Evolutionary conservation across 1,284 basidiomycete genomes (phyloP).

Genomic region (Malassezia yamatoensis): DNA sequence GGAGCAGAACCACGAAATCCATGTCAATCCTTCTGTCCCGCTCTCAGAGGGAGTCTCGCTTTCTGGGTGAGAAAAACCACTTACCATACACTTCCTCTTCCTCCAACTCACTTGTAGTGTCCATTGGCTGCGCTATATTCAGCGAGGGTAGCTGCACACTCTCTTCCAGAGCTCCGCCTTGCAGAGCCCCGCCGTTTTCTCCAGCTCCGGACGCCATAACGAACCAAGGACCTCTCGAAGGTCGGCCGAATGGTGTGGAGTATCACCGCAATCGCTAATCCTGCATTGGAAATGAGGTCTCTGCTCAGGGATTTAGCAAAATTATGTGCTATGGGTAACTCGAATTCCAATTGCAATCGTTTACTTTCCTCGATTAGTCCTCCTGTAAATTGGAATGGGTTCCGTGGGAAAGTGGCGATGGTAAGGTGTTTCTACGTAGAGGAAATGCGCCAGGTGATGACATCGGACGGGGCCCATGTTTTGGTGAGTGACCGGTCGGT

Average conservation of each 20-base stretch:
- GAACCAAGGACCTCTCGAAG: background rate
- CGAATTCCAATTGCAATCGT: too few relatives aligned
- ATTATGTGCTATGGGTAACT: too few relatives aligned
- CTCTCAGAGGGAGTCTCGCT: conserved; percentile 39
- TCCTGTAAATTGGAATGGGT: too few relatives aligned
- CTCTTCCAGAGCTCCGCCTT: too few relatives aligned
- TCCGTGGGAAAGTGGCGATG: background rate
- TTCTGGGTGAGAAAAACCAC: conserved; percentile 11
- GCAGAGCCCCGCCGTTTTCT: background rate
- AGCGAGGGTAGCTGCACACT: too few relatives aligned
- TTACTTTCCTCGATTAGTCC: too few relatives aligned
- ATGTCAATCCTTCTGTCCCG: conserved; percentile 57
- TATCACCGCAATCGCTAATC: too few relatives aligned
- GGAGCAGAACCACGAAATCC: conserved; percentile 98
- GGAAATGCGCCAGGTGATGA: background rate
- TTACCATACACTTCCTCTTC: conserved; percentile 16
- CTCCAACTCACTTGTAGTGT: conserved; percentile 12
- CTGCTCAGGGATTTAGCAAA: too few relatives aligned
- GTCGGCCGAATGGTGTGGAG: background rate
- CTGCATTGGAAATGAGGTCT: too few relatives aligned
- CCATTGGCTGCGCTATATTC: background rate
- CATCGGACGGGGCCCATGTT: background rate
- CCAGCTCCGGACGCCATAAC: background rate
- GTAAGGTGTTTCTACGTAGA: background rate
- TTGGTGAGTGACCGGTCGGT: too few relatives aligned